Percentiles rank a stretch among this genome's conserved stretches.
These are phyloP conservation scores for Chaetoceros tenuissimus DNA, from an alignment of 108 stramenopile species.

Conservation along the genomic window DNA sequence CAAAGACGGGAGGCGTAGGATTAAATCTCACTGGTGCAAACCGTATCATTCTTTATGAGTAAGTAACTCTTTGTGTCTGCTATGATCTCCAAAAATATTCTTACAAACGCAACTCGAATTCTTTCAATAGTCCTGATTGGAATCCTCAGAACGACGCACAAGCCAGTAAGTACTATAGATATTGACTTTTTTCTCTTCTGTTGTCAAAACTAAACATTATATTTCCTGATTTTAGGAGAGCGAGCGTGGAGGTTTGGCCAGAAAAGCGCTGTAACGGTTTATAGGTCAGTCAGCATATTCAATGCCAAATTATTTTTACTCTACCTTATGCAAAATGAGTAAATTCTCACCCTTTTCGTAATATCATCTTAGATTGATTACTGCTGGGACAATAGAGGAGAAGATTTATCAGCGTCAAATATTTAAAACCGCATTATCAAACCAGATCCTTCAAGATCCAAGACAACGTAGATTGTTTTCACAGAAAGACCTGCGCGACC, in stretches of 20 bases:
- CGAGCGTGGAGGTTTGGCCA: conserved; percentile 96
- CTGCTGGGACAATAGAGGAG: conserved; percentile 91
- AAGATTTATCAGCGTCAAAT: conserved; percentile 99
- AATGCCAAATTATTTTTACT: no score
- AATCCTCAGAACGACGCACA: conserved; percentile 94
- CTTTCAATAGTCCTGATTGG: conserved; percentile 91
- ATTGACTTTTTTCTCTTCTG: conserved; percentile 1
- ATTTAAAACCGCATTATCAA: conserved; percentile 93
- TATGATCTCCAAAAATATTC: no score
- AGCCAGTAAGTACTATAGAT: conserved; percentile 37
- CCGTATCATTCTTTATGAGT: conserved; percentile 58
- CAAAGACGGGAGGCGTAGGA: conserved; percentile 95
- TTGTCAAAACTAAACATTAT: not conserved
- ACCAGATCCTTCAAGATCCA: conserved; percentile 86
- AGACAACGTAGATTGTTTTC: conserved; percentile 86
- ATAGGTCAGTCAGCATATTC: conserved; percentile 90
- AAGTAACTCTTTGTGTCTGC: no score
- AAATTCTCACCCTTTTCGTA: no score
- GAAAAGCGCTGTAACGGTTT: conserved; percentile 83
- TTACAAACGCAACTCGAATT: no score
- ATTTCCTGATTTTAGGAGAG: conserved; percentile 39
- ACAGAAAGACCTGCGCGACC: conserved; percentile 75
- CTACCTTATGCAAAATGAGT: no score
- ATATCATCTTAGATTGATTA: no score
- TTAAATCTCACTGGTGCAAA: conserved; percentile 57